Percentiles rank a stretch among this genome's conserved stretches.
Evolutionary conservation across 1,284 basidiomycete species (phyloP).

Genomic region (Salmacisia buchloeana): DNA sequence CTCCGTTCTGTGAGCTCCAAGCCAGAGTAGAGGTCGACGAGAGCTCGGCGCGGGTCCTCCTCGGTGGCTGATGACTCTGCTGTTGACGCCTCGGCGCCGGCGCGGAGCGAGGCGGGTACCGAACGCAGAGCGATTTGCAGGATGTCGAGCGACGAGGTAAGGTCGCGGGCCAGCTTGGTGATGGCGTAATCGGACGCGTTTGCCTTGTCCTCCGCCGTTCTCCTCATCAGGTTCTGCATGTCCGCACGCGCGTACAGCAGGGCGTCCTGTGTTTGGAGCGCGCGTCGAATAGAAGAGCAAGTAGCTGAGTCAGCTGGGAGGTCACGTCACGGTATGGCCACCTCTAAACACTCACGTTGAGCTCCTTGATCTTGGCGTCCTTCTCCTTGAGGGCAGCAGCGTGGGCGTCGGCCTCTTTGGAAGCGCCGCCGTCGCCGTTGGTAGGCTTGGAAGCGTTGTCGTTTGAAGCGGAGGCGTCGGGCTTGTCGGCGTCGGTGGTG

Average conservation of each 20-base stretch:
- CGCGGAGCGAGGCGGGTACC: conserved; percentile 58
- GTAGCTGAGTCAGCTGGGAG: neutral
- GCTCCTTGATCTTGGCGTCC: conserved; percentile 48
- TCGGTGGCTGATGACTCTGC: conserved; percentile 11
- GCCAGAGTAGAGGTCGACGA: conserved; percentile 60
- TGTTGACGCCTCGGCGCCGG: neutral
- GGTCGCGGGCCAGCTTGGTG: conserved; percentile 77
- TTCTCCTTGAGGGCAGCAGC: conserved; percentile 35
- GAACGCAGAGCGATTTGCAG: conserved; percentile 77
- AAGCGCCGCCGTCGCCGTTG: neutral
- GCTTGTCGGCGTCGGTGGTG: too few species aligned
- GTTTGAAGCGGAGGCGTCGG: neutral
- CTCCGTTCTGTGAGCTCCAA: conserved; percentile 88
- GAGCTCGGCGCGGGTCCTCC: conserved; percentile 34
- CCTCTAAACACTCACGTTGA: conserved; percentile 18
- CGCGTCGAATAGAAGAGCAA: neutral
- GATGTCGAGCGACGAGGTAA: conserved; percentile 87
- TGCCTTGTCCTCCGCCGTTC: conserved; percentile 80
- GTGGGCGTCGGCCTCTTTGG: conserved; percentile 2
- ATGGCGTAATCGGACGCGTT: conserved; percentile 91
- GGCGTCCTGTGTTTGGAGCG: conserved; percentile 24
- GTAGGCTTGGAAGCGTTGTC: neutral
- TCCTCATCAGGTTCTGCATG: conserved; percentile 87
- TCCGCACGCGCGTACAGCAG: conserved; percentile 62
- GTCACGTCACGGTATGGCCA: neutral